These are phyloP conservation scores for Candida multigemmis DNA, from an alignment of 805 yeast genomes.

Conservation along the genomic window DNA sequence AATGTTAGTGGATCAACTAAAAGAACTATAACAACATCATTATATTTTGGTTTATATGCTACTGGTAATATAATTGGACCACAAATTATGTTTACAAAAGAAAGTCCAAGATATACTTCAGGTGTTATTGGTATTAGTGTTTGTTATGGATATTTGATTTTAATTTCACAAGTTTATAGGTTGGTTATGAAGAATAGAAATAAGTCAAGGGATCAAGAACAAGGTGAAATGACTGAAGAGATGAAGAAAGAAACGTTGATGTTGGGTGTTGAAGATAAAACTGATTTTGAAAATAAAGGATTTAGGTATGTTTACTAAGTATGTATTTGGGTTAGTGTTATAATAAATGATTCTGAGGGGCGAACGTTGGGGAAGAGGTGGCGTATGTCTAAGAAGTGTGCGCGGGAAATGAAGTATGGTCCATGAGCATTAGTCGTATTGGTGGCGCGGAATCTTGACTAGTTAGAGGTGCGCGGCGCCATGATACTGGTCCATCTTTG, in stretches of 20 bases:
- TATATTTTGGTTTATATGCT: slow-evolving; percentile 17
- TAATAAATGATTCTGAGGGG: too few species aligned
- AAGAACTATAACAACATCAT: slow-evolving; percentile 11
- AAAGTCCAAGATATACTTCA: slow-evolving; percentile 14
- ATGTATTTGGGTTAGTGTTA: too few species aligned
- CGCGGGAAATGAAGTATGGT: too few species aligned
- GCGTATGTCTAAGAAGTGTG: too few species aligned
- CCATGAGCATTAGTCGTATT: too few species aligned
- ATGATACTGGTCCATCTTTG: too few species aligned
- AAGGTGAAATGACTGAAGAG: slow-evolving; percentile 12
- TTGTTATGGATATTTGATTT: slow-evolving; percentile 13
- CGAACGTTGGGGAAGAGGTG: too few species aligned
- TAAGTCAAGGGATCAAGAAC: slow-evolving; percentile 7
- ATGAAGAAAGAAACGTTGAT: slow-evolving; percentile 11
- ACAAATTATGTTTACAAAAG: slow-evolving; percentile 11
- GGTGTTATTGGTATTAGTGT: slow-evolving; percentile 15
- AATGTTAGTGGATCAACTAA: slow-evolving; percentile 16
- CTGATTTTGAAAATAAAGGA: slow-evolving; percentile 15
- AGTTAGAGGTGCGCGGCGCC: too few species aligned
- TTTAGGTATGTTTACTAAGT: too few species aligned
- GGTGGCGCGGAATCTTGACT: too few species aligned
- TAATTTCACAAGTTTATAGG: slow-evolving; percentile 6
- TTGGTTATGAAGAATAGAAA: slow-evolving; percentile 8
- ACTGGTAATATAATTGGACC: slow-evolving; percentile 20
- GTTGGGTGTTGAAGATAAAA: slow-evolving; percentile 14